Evolutionary conservation across 176 grass and related monocot genomes (phyloP).

Genomic region (Sorghum bicolor): DNA sequence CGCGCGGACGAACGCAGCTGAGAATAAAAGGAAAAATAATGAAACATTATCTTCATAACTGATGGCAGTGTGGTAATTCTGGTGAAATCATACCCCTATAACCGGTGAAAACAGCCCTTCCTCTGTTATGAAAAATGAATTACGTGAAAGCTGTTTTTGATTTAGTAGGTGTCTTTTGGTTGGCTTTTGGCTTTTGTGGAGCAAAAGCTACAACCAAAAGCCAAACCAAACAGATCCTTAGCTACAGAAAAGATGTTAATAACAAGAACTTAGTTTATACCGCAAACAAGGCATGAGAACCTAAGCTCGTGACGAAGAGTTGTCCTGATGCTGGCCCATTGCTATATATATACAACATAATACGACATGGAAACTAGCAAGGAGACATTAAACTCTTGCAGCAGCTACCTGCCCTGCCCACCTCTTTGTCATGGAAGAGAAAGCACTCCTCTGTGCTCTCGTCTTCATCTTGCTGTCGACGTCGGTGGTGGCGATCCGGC

Average conservation of each 20-base stretch:
- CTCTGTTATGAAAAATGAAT: too few species aligned
- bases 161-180: too few species aligned
- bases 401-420: background rate
- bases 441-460: background rate
- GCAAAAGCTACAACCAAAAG: too few species aligned
- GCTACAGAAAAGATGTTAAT: background rate
- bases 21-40: too few species aligned
- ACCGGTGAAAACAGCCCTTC: too few species aligned
- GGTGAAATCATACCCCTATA: too few species aligned
- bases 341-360: background rate
- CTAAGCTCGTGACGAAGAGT: background rate
- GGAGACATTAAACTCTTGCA: background rate
- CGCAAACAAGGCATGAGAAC: background rate
- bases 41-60: too few species aligned
- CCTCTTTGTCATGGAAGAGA: slow-evolving; percentile 7
- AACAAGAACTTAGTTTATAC: background rate
- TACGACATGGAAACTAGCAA: background rate
- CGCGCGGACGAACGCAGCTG: too few species aligned
- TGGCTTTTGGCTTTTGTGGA: too few species aligned
- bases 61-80: too few species aligned
- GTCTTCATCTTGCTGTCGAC: background rate
- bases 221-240: too few species aligned
- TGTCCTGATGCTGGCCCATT: background rate
- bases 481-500: background rate
- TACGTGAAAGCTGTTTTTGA: too few species aligned